Evolutionary conservation across 1,139 yeast genomes (phyloP).

Genomic region (Diutina siamensis): DNA sequence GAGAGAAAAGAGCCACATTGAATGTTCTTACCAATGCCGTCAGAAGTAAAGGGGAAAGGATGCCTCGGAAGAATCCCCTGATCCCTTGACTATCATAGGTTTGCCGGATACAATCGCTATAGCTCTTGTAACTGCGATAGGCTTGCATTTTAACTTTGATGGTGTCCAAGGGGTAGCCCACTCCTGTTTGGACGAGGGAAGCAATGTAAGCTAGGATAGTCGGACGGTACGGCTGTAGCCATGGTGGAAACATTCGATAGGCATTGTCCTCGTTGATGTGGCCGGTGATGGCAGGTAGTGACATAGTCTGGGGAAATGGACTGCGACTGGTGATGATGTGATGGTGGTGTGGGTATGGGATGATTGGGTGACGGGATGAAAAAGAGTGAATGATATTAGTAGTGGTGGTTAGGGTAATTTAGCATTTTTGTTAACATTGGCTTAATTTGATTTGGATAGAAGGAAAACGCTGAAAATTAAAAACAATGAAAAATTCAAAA

Average conservation of each 20-base stretch:
- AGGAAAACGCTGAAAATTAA: too few species aligned
- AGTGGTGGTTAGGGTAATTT: too few species aligned
- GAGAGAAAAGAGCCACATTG: slow-evolving; percentile 56
- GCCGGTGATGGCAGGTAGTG: slow-evolving; percentile 35
- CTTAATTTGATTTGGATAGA: too few species aligned
- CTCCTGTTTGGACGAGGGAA: slow-evolving; percentile 52
- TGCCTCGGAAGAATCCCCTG: slow-evolving; percentile 65
- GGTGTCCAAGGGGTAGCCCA: slow-evolving; percentile 81
- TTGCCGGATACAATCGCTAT: slow-evolving; percentile 45
- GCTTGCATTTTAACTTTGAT: slow-evolving; percentile 81
- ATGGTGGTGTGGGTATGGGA: background rate
- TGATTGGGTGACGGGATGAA: too few species aligned
- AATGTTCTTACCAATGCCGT: slow-evolving; percentile 56
- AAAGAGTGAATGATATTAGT: too few species aligned
- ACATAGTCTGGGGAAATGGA: background rate
- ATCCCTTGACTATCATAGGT: slow-evolving; percentile 57
- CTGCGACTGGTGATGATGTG: too few species aligned
- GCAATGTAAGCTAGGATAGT: slow-evolving; percentile 54
- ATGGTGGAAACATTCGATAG: slow-evolving; percentile 37
- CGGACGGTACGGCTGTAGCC: slow-evolving; percentile 43
- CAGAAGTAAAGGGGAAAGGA: slow-evolving; percentile 58
- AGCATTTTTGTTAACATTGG: too few species aligned
- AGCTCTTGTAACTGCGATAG: slow-evolving; percentile 43
- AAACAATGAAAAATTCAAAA: too few species aligned
- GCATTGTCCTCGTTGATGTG: slow-evolving; percentile 25